Base-by-base conservation (phyloP, 2,329 filamentous ascomycete genomes). In the Hypoxylon rubiginosum region DNA sequence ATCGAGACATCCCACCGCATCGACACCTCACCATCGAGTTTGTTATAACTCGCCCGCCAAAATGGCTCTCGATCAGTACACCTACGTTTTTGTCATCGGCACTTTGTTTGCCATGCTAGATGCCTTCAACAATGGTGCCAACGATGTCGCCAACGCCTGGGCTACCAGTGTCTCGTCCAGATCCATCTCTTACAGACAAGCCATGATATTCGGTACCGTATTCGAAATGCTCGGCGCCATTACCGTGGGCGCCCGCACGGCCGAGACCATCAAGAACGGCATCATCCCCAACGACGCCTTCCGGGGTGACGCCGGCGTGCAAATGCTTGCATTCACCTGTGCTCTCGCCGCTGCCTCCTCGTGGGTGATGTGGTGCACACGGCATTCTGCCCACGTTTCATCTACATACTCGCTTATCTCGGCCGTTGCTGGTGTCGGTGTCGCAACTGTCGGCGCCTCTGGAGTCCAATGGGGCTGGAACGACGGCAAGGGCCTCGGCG, bases 141-240 rank as follows among this genome's bases (percentile, higher is more conserved):
- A 94, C 79, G 92, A 94, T 91, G 92, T 95, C 62, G 92, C 92
- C 75, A 95, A 95, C 81, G 83, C 92, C 54, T 94, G 91, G 90
- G 92, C 92, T 7, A 94, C 92, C 72, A 91, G 88, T 74, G 91
- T 94, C 64, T 94, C 92, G 19, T 94, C 92, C n/a, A 83, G 92
- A 58, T 94, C 92, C 70, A 84, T 93, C 74, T 83, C 89, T 1
- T 91, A 92, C 81, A 80, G 87, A 71, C 88, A 90, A 79, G 91
- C 89, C 69, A 91, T 91, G 88, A 72, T 90, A 34, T 81, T 91
- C 51, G 87, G 88, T 51, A 85, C 86, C 50, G 78, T 92, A 67
- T 92, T 92, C 78, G 90, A 92, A 78, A 83, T 92, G 78, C 78
- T 88, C 50, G 90, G 90, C 50, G 90, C 90, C 68, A 82, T 92